phyloP scores from a whole-genome alignment of 495 filamentous ascomycete species.

The Thozetella sp. region DNA sequence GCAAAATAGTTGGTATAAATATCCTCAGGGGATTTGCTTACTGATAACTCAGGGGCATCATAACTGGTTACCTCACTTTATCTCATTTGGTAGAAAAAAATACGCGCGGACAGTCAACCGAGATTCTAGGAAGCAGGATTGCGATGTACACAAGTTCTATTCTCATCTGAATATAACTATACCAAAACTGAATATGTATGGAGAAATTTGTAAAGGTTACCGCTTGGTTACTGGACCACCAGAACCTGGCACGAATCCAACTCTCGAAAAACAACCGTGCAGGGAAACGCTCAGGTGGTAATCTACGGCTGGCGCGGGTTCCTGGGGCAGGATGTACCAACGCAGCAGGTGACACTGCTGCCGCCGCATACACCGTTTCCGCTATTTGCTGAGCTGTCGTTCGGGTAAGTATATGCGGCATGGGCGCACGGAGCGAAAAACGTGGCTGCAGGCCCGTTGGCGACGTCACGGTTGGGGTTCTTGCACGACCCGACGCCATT shows the following conservation, averaged over 20 bases:
- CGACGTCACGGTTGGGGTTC: neutral
- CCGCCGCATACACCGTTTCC: neutral
- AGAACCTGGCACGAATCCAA: neutral
- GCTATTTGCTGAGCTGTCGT: neutral
- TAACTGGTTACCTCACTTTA: too few species aligned
- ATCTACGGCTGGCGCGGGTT: neutral
- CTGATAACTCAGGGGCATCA: too few species aligned
- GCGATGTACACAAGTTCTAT: too few species aligned
- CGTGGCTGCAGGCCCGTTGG: neutral
- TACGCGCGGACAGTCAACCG: too few species aligned
- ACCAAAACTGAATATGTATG: neutral
- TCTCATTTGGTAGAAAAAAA: too few species aligned
- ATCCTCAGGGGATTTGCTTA: too few species aligned
- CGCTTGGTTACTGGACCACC: neutral
- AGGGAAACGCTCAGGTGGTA: neutral
- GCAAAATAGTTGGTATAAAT: too few species aligned
- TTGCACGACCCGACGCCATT: neutral
- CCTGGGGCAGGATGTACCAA: neutral
- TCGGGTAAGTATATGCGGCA: neutral
- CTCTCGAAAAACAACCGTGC: neutral
- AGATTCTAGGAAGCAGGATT: too few species aligned
- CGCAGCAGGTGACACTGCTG: neutral
- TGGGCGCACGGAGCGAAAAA: conserved; percentile 1
- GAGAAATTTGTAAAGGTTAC: neutral
- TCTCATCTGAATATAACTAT: too few species aligned